Evolutionary conservation across 2,329 filamentous ascomycete species (phyloP).

Genomic region (Neopestalotiopsis clavispora): DNA sequence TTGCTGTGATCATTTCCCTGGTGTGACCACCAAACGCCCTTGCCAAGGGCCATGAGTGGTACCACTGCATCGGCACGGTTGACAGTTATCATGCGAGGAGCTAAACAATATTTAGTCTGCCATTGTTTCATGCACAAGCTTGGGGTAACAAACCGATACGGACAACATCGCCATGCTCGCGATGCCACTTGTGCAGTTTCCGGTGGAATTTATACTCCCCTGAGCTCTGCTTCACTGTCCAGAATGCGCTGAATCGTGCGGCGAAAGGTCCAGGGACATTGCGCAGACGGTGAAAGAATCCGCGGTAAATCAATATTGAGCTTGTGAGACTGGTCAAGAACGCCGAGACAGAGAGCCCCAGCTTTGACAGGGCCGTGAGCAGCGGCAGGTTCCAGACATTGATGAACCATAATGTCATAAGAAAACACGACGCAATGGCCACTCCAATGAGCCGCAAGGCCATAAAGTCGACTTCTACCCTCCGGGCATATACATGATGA

Average conservation of each 20-base stretch:
- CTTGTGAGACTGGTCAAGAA: conserved; percentile 1
- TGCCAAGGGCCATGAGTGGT: conserved; percentile 13
- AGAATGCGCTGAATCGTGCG: conserved; percentile 18
- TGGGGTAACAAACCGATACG: conserved; percentile 16
- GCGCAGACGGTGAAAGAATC: conserved; percentile 17
- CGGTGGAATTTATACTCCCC: conserved; percentile 18
- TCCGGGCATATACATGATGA: conserved; percentile 20
- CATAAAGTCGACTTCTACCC: conserved; percentile 19
- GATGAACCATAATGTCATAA: not conserved
- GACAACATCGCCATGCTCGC: conserved; percentile 18
- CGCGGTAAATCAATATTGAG: conserved; percentile 19
- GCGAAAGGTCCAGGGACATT: conserved; percentile 18
- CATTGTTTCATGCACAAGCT: not conserved
- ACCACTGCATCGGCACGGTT: conserved; percentile 18
- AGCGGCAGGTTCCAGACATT: not conserved
- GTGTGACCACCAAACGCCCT: conserved; percentile 18
- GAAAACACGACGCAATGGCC: not conserved
- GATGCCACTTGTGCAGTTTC: conserved; percentile 8
- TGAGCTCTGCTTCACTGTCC: conserved; percentile 14
- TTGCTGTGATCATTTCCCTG: conserved; percentile 15
- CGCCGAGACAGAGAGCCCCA: not conserved
- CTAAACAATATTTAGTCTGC: not conserved
- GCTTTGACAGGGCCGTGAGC: not conserved
- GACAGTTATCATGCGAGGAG: conserved; percentile 18
- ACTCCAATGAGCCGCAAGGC: not conserved